Evolutionary conservation across 768 basidiomycete species (phyloP).

Genomic region (Termitomyces sp.): DNA sequence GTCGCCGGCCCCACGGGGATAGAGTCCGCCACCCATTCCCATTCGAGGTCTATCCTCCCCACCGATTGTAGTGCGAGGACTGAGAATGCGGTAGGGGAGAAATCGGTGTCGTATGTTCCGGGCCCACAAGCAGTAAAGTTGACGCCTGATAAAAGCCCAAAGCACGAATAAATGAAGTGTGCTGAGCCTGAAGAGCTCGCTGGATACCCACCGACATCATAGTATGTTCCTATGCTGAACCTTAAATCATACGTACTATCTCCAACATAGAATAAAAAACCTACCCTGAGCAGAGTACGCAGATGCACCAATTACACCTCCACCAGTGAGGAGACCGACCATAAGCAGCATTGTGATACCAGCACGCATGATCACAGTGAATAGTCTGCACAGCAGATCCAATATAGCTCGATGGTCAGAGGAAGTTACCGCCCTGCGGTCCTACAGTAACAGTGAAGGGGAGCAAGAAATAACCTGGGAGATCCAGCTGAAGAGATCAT

Average conservation of each 20-base stretch:
- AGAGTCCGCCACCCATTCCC: slow-evolving; percentile 7
- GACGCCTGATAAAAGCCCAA: background rate
- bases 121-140: slow-evolving; percentile 15
- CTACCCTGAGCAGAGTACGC: background rate
- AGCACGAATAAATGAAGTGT: background rate
- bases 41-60: slow-evolving; percentile 12
- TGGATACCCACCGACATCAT: slow-evolving; percentile 1
- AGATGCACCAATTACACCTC: background rate
- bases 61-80: slow-evolving; percentile 7
- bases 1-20: slow-evolving; percentile 1
- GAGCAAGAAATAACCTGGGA: background rate
- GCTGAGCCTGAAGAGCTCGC: background rate
- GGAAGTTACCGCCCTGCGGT: background rate
- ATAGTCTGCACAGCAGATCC: background rate
- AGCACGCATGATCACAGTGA: background rate
- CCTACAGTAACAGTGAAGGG: background rate
- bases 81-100: slow-evolving; percentile 13
- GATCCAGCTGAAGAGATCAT: background rate
- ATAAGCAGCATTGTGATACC: background rate
- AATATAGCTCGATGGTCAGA: background rate
- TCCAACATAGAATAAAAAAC: background rate
- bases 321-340: background rate
- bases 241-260: background rate
- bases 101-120: slow-evolving; percentile 13
- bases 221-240: background rate